Percentiles rank a stretch among this genome's conserved stretches.
These are phyloP conservation scores for Claviceps sorghi DNA, from an alignment of 2,329 filamentous ascomycete genomes.

Conservation along the genomic window DNA sequence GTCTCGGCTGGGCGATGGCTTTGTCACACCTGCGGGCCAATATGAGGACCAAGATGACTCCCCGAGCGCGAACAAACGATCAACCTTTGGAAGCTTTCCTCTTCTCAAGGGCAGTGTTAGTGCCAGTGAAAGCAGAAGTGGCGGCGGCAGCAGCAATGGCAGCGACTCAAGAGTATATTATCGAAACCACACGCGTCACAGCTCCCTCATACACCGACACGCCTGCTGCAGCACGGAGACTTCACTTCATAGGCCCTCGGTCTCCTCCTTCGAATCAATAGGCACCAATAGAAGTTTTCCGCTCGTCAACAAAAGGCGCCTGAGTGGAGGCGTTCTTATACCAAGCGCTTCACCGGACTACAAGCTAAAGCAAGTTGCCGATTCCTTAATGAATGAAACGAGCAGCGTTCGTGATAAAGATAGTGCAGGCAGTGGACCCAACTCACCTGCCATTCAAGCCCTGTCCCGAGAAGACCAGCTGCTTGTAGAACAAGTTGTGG, in stretches of 20 bases:
- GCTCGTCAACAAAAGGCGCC: slow-evolving; percentile 37
- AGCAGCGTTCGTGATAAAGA: slow-evolving; percentile 25
- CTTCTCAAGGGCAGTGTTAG: slow-evolving; percentile 2
- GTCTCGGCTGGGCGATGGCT: slow-evolving; percentile 9
- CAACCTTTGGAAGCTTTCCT: slow-evolving; percentile 11
- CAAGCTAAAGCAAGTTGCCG: slow-evolving; percentile 32
- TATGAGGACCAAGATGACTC: slow-evolving; percentile 7
- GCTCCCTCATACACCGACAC: slow-evolving; percentile 28
- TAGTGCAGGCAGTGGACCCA: slow-evolving; percentile 14
- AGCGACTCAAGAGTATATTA: slow-evolving; percentile 12
- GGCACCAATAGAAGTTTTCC: slow-evolving; percentile 49
- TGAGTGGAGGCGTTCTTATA: slow-evolving; percentile 31
- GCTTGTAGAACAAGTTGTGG: slow-evolving; percentile 45
- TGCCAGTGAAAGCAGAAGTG: slow-evolving; percentile 9
- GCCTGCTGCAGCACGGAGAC: slow-evolving; percentile 24
- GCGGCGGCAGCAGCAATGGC: slow-evolving; percentile 6
- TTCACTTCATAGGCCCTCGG: slow-evolving; percentile 36
- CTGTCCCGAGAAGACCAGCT: slow-evolving; percentile 42
- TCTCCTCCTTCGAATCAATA: slow-evolving; percentile 41
- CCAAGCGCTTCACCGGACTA: slow-evolving; percentile 35
- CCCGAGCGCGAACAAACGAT: slow-evolving; percentile 10
- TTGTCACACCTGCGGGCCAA: slow-evolving; percentile 10
- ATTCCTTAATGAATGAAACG: slow-evolving; percentile 34
- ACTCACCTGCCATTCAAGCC: slow-evolving; percentile 29
- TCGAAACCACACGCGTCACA: slow-evolving; percentile 13